Conservation (phyloP, 106 monocot species). For the Phalaenopsis equestris region DNA sequence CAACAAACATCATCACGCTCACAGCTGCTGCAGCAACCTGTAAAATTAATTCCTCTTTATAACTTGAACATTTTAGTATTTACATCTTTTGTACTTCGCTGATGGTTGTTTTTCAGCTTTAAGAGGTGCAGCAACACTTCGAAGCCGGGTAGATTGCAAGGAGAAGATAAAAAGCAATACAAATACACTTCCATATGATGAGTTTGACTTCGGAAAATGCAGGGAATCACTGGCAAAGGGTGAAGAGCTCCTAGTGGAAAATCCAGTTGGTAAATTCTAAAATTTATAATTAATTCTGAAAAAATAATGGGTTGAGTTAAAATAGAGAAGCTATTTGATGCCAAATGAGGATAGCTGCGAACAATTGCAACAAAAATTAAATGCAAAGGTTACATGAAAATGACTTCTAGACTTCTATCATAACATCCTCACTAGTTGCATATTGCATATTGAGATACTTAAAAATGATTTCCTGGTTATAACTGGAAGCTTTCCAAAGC, state of each 20-base stretch:
- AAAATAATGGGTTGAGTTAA: neutral
- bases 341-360: neutral
- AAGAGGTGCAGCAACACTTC: slow-evolving; percentile 61
- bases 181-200: slow-evolving; percentile 17
- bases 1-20: slow-evolving; percentile 52
- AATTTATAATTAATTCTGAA: neutral
- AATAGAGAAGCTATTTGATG: neutral
- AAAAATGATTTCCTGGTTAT: no score
- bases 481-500: neutral
- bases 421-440: neutral
- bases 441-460: neutral
- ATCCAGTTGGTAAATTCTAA: slow-evolving; percentile 36
- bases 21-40: slow-evolving; percentile 87
- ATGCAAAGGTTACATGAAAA: neutral
- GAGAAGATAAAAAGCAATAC: slow-evolving; percentile 12
- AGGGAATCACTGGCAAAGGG: slow-evolving; percentile 56
- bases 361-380: neutral
- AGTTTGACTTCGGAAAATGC: slow-evolving; percentile 34
- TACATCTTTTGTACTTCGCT: neutral
- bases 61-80: neutral
- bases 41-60: slow-evolving; percentile 15
- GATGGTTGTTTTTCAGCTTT: slow-evolving; percentile 35
- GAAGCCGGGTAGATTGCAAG: slow-evolving; percentile 27
- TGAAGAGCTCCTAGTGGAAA: slow-evolving; percentile 44
- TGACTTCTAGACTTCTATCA: neutral